phyloP scores from a whole-genome alignment of 768 basidiomycete species.

The Auriscalpium microsporum region DNA sequence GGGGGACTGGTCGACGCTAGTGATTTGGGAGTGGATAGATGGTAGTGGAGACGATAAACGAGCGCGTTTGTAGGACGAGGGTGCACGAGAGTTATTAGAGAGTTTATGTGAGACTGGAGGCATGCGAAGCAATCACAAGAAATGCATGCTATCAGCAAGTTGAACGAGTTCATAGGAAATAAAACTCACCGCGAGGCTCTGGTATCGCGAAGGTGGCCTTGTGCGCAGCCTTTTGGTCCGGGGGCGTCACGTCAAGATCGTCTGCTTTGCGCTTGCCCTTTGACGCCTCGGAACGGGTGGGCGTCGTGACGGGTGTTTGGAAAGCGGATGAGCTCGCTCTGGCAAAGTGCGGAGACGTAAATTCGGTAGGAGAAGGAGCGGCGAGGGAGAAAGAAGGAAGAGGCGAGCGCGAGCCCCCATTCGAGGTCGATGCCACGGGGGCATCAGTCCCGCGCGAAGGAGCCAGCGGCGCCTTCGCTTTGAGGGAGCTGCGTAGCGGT shows the following conservation, averaged over 20 bases:
- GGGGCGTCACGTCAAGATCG: not conserved
- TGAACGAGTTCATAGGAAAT: not conserved
- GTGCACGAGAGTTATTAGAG: not conserved
- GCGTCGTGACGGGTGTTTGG: not conserved
- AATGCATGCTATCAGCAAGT: not conserved
- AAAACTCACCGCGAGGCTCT: not conserved
- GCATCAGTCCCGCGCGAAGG: not conserved
- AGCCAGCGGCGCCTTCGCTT: not conserved
- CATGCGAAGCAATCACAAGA: no score
- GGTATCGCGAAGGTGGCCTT: not conserved
- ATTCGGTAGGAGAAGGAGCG: not conserved
- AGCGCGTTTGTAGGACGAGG: not conserved
- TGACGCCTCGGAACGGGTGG: not conserved
- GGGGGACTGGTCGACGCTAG: not conserved
- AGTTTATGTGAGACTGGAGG: not conserved
- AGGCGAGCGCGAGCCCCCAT: not conserved
- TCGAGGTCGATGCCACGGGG: not conserved
- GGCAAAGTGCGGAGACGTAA: not conserved
- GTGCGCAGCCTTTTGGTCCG: not conserved
- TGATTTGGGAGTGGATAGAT: not conserved
- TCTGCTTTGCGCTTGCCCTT: not conserved
- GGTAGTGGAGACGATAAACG: not conserved
- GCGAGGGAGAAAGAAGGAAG: not conserved
- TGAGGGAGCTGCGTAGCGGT: not conserved
- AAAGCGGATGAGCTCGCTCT: not conserved